phyloP scores from a whole-genome alignment of 306 rosid species.

The Cicer yamashitae region DNA sequence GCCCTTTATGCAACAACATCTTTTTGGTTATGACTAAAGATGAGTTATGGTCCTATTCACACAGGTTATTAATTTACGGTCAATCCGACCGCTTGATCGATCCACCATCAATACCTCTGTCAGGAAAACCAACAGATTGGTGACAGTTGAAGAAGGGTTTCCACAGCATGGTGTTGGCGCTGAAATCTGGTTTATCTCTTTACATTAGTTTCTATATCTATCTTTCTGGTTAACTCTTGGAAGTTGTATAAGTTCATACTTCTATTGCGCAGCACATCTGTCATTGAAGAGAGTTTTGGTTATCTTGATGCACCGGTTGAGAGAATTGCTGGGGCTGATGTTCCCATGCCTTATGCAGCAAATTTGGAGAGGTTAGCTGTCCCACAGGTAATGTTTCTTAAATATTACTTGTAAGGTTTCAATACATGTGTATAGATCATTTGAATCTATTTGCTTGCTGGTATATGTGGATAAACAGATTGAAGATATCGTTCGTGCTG shows the following conservation, averaged over 20 bases:
- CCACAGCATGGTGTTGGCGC: conserved; percentile 99
- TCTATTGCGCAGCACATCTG: conserved; percentile 74
- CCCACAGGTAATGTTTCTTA: conserved; percentile 73
- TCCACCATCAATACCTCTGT: conserved; percentile 90
- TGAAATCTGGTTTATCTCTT: conserved; percentile 82
- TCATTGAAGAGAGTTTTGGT: conserved; percentile 93
- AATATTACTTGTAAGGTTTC: conserved; percentile 18
- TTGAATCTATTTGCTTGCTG: conserved; percentile 38
- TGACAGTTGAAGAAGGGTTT: conserved; percentile 98
- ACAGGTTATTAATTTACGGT: conserved; percentile 90
- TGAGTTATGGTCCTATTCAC: conserved; percentile 26
- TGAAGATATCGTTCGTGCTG: conserved; percentile 96
- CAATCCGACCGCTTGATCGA: conserved; percentile 96
- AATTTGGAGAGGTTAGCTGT: conserved; percentile 97
- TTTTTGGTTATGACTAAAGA: conserved; percentile 25
- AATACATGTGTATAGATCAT: conserved; percentile 5
- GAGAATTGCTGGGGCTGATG: conserved; percentile 95
- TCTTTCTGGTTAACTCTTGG: conserved; percentile 33
- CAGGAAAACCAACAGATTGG: conserved; percentile 89
- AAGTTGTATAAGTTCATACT: conserved; percentile 27
- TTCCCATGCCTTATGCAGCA: conserved; percentile 99
- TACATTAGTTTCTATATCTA: conserved; percentile 11
- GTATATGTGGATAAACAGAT: conserved; percentile 58
- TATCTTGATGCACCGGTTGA: conserved; percentile 98
- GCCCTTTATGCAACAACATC: neutral